Evolutionary conservation across 371 early-diverging fungal species (phyloP), one percentile per base, ranked within the genome.

Genomic region (Chytridium lagenaria): DNA sequence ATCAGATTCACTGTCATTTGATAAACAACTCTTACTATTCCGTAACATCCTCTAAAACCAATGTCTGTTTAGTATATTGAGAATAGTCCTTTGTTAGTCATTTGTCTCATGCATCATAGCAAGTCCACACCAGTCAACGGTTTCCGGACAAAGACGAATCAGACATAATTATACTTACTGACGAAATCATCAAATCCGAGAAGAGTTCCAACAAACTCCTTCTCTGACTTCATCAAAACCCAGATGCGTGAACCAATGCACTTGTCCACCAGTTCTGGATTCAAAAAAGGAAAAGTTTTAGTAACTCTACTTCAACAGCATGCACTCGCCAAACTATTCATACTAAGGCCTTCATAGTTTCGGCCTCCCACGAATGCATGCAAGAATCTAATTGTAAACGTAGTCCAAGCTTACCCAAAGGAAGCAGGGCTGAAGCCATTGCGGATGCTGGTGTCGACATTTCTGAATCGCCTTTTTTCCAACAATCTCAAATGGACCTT

Each of bases 181-280:
- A 97, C 98, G 86, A 90, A 98, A 84, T 98, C 98, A 78, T 98
- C 99, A 81, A 98, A 98, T n/a, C 97, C 97, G 3, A 93, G 85
- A 69, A 98, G 85, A 31, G 94, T 94, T 28, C 99, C 99, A 28
- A 91, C 90, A 76, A 97, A 97, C 84, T 98, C 99, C 81, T 93
- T 95, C 67, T 96, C 94, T 39, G 88, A 87, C 85, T 96, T 97
- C 96, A 98, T 95, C 65, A 96, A 81, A 1, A 98, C 96, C 96
- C 97, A 96, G 71, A 98, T 95, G 75, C 89, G 88, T 55, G 95
- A 95, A 23, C 98, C 98, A 75, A 98, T 95, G 84, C 98, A 98
- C 76, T 96, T 94, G 84, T 98, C 98, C 75, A 98, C 95, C 59
- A 98, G 89, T 80, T 98, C 98, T 95, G 12, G 52, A 44, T 19